Evolutionary conservation across 441 rosid species (phyloP).

Genomic region (Kokia cookei): DNA sequence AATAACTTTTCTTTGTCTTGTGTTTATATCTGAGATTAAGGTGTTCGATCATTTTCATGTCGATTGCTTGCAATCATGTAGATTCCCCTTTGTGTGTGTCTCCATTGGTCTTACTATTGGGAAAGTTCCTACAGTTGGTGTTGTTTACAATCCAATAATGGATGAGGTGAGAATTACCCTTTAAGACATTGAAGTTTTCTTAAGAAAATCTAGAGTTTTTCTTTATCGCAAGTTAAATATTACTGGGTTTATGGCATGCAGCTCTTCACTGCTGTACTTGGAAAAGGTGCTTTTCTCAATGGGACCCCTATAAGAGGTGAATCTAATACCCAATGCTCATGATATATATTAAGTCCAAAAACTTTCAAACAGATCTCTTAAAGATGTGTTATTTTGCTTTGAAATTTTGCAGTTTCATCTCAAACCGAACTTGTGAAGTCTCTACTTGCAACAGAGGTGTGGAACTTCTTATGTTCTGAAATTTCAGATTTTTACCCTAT

Average conservation of each 20-base stretch:
- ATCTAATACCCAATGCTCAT: neutral
- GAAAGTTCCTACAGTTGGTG: conserved; percentile 79
- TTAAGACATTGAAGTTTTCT: neutral
- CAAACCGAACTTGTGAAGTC: conserved; percentile 73
- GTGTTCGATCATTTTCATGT: neutral
- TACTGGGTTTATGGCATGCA: conserved; percentile 20
- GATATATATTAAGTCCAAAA: neutral
- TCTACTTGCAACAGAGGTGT: conserved; percentile 87
- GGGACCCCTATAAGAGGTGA: conserved; percentile 77
- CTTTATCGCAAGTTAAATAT: neutral
- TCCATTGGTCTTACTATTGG: conserved; percentile 89
- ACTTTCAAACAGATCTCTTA: neutral
- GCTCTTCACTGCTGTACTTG: conserved; percentile 74
- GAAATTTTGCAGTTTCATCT: conserved; percentile 55
- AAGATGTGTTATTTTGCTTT: conserved; percentile 13
- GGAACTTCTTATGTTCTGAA: neutral
- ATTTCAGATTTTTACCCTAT: neutral
- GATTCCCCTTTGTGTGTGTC: conserved; percentile 85
- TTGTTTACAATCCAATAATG: conserved; percentile 87
- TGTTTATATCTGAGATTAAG: conserved; percentile 1
- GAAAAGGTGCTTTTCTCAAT: conserved; percentile 82
- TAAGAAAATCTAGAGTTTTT: neutral
- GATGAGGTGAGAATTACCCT: conserved; percentile 56
- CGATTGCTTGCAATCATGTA: conserved; percentile 14
- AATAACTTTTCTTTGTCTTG: neutral